Base-by-base conservation (phyloP, 2,329 filamentous ascomycete genomes). In the Myriosclerotinia scirpicola region DNA sequence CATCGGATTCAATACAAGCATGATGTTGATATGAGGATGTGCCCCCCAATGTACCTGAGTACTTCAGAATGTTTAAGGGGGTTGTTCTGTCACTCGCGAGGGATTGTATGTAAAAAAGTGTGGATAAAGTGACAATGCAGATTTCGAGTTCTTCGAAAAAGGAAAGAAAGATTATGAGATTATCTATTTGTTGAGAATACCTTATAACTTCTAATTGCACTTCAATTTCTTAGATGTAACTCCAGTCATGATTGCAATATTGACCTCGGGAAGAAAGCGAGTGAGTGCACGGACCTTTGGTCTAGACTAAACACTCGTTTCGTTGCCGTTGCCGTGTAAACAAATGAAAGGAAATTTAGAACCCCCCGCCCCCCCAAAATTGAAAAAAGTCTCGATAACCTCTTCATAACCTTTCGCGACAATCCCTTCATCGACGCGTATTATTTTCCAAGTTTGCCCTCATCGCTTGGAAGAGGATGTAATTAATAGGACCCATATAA, bases 1-100 rank as follows among this genome's bases (percentile, higher is more conserved):
- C n/a, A 75, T 63, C 11, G 71, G 67, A 38, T 69, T 68, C 3
- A 55, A 30, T 9, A 72, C 30, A 15, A 72, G 65, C 72, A 74
- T 75, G 56, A 12, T 70, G 42, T 14, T 50, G n/a, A 64, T 55
- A 44, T 38, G 48, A 64, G 61, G 44, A 38, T 50, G 14, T 20
- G 30, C 26, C 42, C 42, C 30, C 38, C 26, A 48, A 34, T 48
- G 56, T 36, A 40, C n/a, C 48, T 20, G 54, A 58, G 42, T 60
- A 26, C 26, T 26, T 26, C 26, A 26, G 26, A 26, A 40, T 30
- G 15, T 42, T 53, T 46, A 40, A 42, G 44, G 30, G 48, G 52
- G 22, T 30, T 42, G 30, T 56, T 30, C 34, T 36, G 3, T 59
- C 52, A 65, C 63, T 65, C 30, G 36, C 42, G n/a, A 44, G 12